phyloP scores from a whole-genome alignment of 805 yeast species.

The Ogataea parapolymorpha region DNA sequence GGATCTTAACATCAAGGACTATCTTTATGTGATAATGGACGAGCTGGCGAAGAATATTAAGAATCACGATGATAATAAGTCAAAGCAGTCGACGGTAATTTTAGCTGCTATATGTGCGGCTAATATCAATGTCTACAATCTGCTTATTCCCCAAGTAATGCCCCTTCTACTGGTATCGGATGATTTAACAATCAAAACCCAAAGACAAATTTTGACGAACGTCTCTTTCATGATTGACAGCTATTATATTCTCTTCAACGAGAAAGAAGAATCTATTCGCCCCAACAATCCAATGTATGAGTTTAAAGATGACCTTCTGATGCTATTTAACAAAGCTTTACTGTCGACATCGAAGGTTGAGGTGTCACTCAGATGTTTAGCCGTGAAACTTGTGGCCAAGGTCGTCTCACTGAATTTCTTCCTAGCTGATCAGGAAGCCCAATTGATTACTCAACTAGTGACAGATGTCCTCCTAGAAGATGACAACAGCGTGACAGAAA shows the following conservation, averaged over 20 bases:
- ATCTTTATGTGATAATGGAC: slow-evolving; percentile 32
- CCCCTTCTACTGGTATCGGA: slow-evolving; percentile 36
- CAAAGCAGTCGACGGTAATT: slow-evolving; percentile 60
- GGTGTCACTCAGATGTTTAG: slow-evolving; percentile 62
- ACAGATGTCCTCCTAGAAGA: slow-evolving; percentile 58
- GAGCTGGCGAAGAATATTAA: slow-evolving; percentile 55
- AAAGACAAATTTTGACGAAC: slow-evolving; percentile 57
- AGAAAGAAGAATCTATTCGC: slow-evolving; percentile 8
- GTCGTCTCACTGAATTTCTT: slow-evolving; percentile 49
- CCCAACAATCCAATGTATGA: slow-evolving; percentile 37
- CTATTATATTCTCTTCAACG: slow-evolving; percentile 42
- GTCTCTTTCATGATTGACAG: slow-evolving; percentile 56
- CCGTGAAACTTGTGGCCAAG: slow-evolving; percentile 62
- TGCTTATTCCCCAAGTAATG: slow-evolving; percentile 45
- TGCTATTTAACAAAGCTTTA: slow-evolving; percentile 64
- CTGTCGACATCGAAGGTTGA: slow-evolving; percentile 66
- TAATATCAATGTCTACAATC: slow-evolving; percentile 44
- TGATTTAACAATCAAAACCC: slow-evolving; percentile 47
- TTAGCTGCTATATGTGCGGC: slow-evolving; percentile 54
- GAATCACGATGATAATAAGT: slow-evolving; percentile 48
- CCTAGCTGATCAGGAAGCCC: slow-evolving; percentile 52
- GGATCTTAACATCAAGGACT: slow-evolving; percentile 18
- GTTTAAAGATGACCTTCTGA: slow-evolving; percentile 65
- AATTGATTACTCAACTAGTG: slow-evolving; percentile 60
- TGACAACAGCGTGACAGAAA: slow-evolving; percentile 48